A percentile compares a stretch with the other conserved stretches of the same genome.
Conservation (phyloP, 164 flowering plant species). For the Tinospora cordifolia region DNA sequence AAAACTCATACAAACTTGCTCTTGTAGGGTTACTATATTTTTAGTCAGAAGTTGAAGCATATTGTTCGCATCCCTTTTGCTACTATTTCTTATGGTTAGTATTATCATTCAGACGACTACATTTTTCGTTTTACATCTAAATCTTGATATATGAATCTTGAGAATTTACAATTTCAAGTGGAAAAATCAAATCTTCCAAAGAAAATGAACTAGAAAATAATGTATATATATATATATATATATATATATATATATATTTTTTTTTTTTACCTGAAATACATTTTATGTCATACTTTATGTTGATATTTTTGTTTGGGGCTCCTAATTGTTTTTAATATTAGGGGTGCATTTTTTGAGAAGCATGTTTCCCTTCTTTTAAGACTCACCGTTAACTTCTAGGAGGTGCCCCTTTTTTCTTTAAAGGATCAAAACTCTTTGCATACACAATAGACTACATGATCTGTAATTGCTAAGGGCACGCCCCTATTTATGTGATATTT, state of each 20-base stretch:
- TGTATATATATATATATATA: neutral
- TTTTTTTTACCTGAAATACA: neutral
- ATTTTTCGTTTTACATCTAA: neutral
- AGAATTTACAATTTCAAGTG: neutral
- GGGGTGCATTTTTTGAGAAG: no score
- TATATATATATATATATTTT: no score
- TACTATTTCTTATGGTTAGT: slow-evolving; percentile 71
- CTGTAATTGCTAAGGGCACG: no score
- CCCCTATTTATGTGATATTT: no score
- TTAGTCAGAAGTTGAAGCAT: slow-evolving; percentile 96
- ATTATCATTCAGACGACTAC: slow-evolving; percentile 2
- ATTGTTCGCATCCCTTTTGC: slow-evolving; percentile 87
- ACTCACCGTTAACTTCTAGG: no score
- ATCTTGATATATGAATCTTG: neutral
- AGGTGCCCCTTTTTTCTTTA: neutral
- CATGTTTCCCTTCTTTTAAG: no score
- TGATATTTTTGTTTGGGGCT: neutral
- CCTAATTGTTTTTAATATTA: neutral
- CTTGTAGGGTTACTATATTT: slow-evolving; percentile 86
- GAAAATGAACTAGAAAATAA: neutral
- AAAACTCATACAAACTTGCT: slow-evolving; percentile 1
- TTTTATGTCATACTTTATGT: neutral
- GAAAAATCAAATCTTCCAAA: neutral
- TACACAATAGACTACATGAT: no score
- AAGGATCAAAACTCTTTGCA: neutral